Percentiles rank a stretch among this genome's conserved stretches.
Evolutionary conservation across 768 basidiomycete genomes (phyloP).

Genomic region (Kwoniella botswanensis): DNA sequence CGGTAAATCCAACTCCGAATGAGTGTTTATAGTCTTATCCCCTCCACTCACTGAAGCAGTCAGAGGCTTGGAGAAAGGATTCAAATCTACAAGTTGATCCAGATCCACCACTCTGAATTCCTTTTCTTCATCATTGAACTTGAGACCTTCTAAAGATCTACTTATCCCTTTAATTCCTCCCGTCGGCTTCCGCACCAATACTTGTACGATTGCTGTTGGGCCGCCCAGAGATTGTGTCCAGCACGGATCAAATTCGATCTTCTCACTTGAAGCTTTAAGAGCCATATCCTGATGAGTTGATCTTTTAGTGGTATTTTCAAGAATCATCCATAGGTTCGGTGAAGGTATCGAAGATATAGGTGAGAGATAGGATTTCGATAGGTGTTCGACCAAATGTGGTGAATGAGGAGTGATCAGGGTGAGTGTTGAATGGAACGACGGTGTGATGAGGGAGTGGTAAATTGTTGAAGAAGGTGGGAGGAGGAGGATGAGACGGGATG

Average conservation of each 20-base stretch:
- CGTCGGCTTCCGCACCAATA: conserved; percentile 60
- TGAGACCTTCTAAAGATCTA: conserved; percentile 40
- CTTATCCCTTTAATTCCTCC: conserved; percentile 55
- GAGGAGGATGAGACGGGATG: conserved; percentile 47
- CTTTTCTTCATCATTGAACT: background rate
- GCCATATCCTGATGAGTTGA: conserved; percentile 61
- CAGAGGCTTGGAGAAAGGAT: conserved; percentile 34
- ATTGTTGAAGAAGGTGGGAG: conserved; percentile 34
- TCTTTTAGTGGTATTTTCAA: conserved; percentile 69
- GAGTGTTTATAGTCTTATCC: conserved; percentile 49
- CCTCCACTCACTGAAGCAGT: conserved; percentile 1
- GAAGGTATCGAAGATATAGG: conserved; percentile 72
- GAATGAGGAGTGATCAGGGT: conserved; percentile 65
- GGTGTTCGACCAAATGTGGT: conserved; percentile 68
- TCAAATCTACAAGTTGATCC: conserved; percentile 20
- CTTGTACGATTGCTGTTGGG: conserved; percentile 69
- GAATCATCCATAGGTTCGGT: conserved; percentile 77
- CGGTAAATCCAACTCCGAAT: conserved; percentile 72
- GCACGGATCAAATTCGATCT: conserved; percentile 38
- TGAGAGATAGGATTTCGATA: conserved; percentile 73
- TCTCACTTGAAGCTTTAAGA: conserved; percentile 25
- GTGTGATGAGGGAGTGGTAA: conserved; percentile 35
- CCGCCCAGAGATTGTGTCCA: conserved; percentile 61
- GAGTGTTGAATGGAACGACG: conserved; percentile 42
- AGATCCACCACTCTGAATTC: conserved; percentile 18